Evolutionary conservation across 257 asterid species (phyloP), one percentile per base, ranked within the genome.

Genomic region (Anisodus acutangulus): DNA sequence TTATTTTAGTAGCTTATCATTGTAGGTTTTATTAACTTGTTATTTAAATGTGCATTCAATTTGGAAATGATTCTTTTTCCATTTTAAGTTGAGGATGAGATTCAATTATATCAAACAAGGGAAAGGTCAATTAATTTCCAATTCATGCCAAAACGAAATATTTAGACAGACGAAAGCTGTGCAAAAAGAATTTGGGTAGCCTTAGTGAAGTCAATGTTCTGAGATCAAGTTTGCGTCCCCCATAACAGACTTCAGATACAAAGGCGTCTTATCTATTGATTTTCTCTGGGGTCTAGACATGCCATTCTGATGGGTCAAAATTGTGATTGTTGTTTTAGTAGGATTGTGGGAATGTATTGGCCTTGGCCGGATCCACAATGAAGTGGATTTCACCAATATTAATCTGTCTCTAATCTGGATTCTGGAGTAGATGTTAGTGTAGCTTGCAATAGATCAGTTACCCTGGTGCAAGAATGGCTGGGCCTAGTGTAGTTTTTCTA

Each of bases 281-380:
- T 49, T 76, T 51, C 13, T 51, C 43, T 22, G 81, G 45, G 51
- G 41, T 22, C 80, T 26, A 41, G 47, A 76, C 15, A 51, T 22
- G 47, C 22, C 10, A 51, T 22, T 17, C 63, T 51, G 63, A 26
- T 22, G 22, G 81, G 26, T 19, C 62, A 26, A 51, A 76, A 51
- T 76, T 76, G 47, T 76, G 43, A 51, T 12, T 51, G 63, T 76
- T 3, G 13, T 51, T 26, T 26, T 76, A 47, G 63, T 26, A 22
- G 63, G 45, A 49, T 22, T 51, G 62, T 76, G 47, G 62, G 22
- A 22, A 22, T 76, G 59, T 22, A 4, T 51, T 76, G 63, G 4
- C 63, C 81, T 26, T 51, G 19, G 26, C 41, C 7, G 15, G 81
- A 35, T 76, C 22, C 81, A 76, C 63, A 12, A 76, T 76, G 81